These are phyloP conservation scores for Aegilops bicornis DNA, from an alignment of 176 grass and related monocot genomes.

Conservation along the genomic window DNA sequence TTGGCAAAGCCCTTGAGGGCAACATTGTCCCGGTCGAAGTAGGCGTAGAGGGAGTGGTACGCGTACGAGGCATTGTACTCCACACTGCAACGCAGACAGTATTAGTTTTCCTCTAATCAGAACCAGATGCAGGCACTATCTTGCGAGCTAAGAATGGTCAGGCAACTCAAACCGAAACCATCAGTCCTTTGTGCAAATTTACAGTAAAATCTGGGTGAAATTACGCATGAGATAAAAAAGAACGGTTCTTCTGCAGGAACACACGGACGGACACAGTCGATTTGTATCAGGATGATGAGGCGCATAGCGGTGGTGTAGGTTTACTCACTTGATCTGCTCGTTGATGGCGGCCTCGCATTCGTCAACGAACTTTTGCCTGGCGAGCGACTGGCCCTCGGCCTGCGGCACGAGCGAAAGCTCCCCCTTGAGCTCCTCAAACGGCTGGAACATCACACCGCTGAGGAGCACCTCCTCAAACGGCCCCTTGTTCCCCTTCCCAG, in stretches of 20 bases:
- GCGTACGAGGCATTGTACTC: constrained; percentile 90
- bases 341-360: constrained; percentile 71
- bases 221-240: too few relatives aligned
- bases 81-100: constrained; percentile 50
- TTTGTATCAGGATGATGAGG: too few relatives aligned
- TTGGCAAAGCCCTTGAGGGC: constrained; percentile 84
- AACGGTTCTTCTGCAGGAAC: too few relatives aligned
- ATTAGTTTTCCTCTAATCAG: not conserved
- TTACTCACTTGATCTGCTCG: constrained; percentile 72
- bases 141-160: not conserved
- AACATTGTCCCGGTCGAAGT: constrained; percentile 91
- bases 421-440: constrained; percentile 77
- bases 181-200: too few relatives aligned
- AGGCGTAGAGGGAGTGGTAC: constrained; percentile 90
- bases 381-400: constrained; percentile 45
- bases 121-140: not conserved
- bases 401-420: constrained; percentile 65
- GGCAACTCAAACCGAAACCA: not conserved
- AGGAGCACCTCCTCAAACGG: constrained; percentile 42
- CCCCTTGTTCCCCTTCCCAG: not conserved
- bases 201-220: too few relatives aligned
- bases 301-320: too few relatives aligned
- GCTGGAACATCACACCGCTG: constrained; percentile 70
- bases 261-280: too few relatives aligned
- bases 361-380: constrained; percentile 57